Base-by-base conservation (phyloP, 805 yeast species). In the Candida railenensis region DNA sequence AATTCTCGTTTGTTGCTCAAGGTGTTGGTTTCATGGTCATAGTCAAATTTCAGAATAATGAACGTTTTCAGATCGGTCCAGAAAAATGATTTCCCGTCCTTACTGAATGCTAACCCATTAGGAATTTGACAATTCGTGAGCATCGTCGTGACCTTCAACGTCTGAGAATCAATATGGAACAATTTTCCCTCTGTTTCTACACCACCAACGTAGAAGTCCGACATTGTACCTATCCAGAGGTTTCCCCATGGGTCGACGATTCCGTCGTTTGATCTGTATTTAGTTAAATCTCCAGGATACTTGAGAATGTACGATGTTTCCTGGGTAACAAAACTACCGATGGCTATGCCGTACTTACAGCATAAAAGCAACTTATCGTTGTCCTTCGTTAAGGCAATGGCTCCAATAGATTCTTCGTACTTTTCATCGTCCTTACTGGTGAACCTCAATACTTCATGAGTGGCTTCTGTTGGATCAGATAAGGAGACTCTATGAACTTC, bases 141-240 rank as follows among this genome's bases (percentile, higher is more conserved):
- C 72, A 71, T 68, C 12, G 54, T 48, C 32, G 62, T 62, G 15
- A 68, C 50, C 22, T 64, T 48, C 36, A 71, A 58, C 43, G 63
- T 67, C 25, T 63, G 54, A 39, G 64, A 57, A 42, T 66, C 56
- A 32, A 72, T 57, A 14, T 73, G 55, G 54, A 62, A 71, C 40
- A 72, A 54, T 22, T 49, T 72, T 1, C 96, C 97, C 45, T 78
- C 78, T 1, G 69, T 66, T n/a, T 60, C 45, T 14, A 62, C 57
- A 19, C 53, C 56, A 14, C 62, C 45, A 18, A 53, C 40, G 4
- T 62, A 66, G 53, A 80, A 81, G 48, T 81, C 81, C 19, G 74
- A 73, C 96, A 90, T 90, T 18, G 91, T 73, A 1, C 97, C 96
- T 42, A 87, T 80, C 78, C 87, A 85, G 43, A 89, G 76, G 50